phyloP scores from a whole-genome alignment of 257 asterid species.

The Nicotiana benthamiana region DNA sequence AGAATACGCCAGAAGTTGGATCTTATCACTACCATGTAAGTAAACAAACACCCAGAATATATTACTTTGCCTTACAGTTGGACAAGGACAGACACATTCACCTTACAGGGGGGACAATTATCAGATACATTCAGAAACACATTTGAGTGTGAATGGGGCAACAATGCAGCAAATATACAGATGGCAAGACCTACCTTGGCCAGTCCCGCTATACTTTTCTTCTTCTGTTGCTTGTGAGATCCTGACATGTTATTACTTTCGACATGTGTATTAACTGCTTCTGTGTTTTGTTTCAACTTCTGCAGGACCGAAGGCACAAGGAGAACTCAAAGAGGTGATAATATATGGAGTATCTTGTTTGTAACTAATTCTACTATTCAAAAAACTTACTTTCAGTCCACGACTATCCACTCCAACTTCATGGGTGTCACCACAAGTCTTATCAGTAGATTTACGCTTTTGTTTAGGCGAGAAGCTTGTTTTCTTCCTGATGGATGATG shows the following conservation, averaged over 20 bases:
- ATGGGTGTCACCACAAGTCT: conserved; percentile 30
- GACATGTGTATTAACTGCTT: conserved; percentile 27
- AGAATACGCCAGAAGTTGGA: not conserved
- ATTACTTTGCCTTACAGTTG: not conserved
- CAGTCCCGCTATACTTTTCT: conserved; percentile 38
- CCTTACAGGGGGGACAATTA: not conserved
- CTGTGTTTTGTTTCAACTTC: conserved; percentile 47
- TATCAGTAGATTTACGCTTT: conserved; percentile 50
- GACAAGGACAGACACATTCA: too few species aligned
- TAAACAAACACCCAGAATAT: not conserved
- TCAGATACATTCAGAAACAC: not conserved
- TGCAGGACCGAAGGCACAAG: conserved; percentile 22
- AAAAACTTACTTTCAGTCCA: conserved; percentile 52
- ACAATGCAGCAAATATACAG: conserved; percentile 9
- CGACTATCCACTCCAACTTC: conserved; percentile 21
- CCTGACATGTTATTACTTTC: conserved; percentile 41
- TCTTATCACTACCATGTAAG: not conserved
- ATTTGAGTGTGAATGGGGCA: not conserved
- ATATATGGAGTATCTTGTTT: not conserved
- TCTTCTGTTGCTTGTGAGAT: conserved; percentile 53
- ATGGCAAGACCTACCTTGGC: conserved; percentile 51
- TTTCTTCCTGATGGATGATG: conserved; percentile 38
- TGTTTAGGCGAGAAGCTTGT: conserved; percentile 38
- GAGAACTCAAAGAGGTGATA: not conserved
- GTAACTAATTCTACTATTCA: not conserved